A percentile compares a stretch with the other conserved stretches of the same genome.
phyloP scores from a whole-genome alignment of 306 rosid species.

The Rubus parviflorus region DNA sequence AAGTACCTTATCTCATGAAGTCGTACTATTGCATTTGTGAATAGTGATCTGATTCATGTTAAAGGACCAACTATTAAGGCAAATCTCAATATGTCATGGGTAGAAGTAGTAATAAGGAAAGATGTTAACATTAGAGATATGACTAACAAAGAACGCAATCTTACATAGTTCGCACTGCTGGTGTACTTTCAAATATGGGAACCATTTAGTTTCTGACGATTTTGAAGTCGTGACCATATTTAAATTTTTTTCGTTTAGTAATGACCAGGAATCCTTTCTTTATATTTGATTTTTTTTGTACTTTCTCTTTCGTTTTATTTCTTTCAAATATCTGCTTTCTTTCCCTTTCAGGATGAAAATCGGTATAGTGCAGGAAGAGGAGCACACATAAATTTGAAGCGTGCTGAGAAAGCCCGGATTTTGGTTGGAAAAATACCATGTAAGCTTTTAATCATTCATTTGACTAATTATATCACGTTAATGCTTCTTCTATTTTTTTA shows the following conservation, averaged over 20 bases:
- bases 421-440: constrained; percentile 71
- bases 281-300: neutral
- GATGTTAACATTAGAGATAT: neutral
- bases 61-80: neutral
- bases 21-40: neutral
- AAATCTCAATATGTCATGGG: neutral
- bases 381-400: constrained; percentile 89
- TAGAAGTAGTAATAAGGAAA: neutral
- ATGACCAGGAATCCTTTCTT: neutral
- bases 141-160: neutral
- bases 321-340: constrained; percentile 1
- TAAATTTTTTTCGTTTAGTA: neutral
- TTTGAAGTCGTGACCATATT: neutral
- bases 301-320: constrained; percentile 4
- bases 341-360: constrained; percentile 66
- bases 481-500: neutral
- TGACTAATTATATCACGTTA: neutral
- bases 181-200: neutral
- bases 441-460: constrained; percentile 38
- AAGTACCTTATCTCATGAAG: neutral
- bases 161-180: neutral
- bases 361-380: constrained; percentile 89
- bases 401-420: constrained; percentile 88
- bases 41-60: neutral
- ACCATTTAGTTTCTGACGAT: neutral